Evolutionary conservation across 2,329 filamentous ascomycete genomes (phyloP).

Genomic region (Fusarium mundagurra): DNA sequence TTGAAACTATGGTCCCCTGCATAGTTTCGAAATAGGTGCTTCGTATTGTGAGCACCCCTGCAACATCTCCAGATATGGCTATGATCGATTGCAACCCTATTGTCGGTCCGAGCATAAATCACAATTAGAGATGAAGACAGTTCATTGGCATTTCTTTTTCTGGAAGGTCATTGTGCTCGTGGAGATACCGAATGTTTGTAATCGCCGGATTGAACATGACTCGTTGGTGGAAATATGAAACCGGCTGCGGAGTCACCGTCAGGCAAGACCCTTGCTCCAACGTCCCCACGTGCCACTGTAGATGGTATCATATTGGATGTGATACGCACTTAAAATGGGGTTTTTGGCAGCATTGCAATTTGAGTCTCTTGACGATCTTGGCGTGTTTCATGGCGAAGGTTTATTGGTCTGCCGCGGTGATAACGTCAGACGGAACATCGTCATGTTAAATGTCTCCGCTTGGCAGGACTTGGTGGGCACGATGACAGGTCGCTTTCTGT

Average conservation of each 20-base stretch:
- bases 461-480: not conserved
- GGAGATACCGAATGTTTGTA: not conserved
- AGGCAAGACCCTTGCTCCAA: not conserved
- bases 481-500: fast-evolving
- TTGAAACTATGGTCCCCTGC: constrained; percentile 2
- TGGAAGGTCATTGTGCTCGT: not conserved
- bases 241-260: constrained; percentile 3
- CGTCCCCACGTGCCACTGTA: not conserved
- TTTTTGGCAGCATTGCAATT: not conserved
- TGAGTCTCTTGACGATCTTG: not conserved
- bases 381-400: not conserved
- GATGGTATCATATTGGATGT: not conserved
- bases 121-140: not conserved
- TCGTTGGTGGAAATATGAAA: constrained; percentile 2
- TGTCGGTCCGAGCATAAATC: constrained; percentile 1
- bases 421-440: not conserved
- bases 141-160: not conserved
- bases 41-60: not conserved
- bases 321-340: not conserved
- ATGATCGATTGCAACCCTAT: constrained; percentile 2
- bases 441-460: not conserved
- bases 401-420: not conserved
- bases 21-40: not conserved
- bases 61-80: not conserved
- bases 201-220: not conserved